Evolutionary conservation across 169 alveolate genomes (phyloP).

Genomic region (Plasmodium vivax): DNA sequence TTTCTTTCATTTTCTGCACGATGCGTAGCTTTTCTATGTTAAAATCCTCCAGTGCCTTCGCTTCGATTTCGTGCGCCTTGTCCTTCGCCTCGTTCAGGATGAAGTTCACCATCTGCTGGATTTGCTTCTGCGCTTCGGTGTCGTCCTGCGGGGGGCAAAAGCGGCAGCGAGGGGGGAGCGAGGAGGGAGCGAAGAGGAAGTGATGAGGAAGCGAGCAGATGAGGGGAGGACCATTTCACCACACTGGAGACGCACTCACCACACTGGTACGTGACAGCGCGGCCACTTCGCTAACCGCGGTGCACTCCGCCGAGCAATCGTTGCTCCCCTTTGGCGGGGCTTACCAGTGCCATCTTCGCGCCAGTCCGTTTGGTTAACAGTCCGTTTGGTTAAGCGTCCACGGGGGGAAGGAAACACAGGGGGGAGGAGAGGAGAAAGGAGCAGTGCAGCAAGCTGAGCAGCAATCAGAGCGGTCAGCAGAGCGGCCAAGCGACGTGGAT

Average conservation of each 20-base stretch:
- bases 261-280: neutral
- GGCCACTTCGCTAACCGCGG: neutral
- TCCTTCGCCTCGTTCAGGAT: conserved; percentile 94
- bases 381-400: neutral
- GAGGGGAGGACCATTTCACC: neutral
- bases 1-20: conserved; percentile 92
- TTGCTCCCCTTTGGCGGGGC: neutral
- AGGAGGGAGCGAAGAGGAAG: neutral
- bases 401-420: neutral
- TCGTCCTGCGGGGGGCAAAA: conserved; percentile 89
- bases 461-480: too few relatives aligned
- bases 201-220: neutral
- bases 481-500: neutral
- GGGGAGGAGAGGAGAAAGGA: neutral
- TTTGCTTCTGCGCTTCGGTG: conserved; percentile 93
- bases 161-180: neutral
- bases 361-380: neutral
- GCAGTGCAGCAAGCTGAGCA: neutral
- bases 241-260: too few relatives aligned
- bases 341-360: conserved; percentile 33
- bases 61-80: conserved; percentile 94
- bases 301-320: neutral
- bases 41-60: conserved; percentile 93
- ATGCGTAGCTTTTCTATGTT: conserved; percentile 92
- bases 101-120: conserved; percentile 94